phyloP scores from a whole-genome alignment of 1,284 basidiomycete genomes.

The Boletus smithii region DNA sequence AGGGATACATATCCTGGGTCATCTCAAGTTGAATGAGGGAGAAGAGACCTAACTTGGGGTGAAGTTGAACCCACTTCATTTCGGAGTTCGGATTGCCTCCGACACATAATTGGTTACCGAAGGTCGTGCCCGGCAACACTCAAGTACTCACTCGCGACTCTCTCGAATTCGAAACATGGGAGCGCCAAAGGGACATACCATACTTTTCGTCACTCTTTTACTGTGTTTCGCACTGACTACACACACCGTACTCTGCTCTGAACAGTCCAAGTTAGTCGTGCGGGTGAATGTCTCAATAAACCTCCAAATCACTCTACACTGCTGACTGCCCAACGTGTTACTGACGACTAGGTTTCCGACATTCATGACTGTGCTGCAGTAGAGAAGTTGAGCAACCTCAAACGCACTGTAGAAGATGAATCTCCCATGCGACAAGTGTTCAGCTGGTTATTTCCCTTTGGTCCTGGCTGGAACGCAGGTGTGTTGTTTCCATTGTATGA shows the following conservation, averaged over 20 bases:
- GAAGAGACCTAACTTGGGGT: too few species aligned
- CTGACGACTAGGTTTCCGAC: conserved; percentile 43
- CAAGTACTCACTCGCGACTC: too few species aligned
- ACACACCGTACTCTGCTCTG: conserved; percentile 20
- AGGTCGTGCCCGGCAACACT: too few species aligned
- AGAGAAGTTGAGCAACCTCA: conserved; percentile 55
- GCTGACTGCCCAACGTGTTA: conserved; percentile 12
- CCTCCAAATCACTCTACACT: neutral
- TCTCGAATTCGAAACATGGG: conserved; percentile 21
- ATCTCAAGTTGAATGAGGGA: too few species aligned
- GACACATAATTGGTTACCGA: neutral
- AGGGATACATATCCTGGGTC: conserved; percentile 29
- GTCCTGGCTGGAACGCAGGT: conserved; percentile 83
- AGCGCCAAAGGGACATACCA: conserved; percentile 12
- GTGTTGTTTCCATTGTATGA: conserved; percentile 21
- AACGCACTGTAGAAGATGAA: conserved; percentile 57
- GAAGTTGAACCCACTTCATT: neutral
- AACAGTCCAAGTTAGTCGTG: conserved; percentile 26
- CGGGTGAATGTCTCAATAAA: conserved; percentile 26
- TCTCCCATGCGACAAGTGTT: conserved; percentile 78
- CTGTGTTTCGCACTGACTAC: conserved; percentile 28
- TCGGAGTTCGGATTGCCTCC: conserved; percentile 29
- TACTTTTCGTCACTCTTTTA: conserved; percentile 42
- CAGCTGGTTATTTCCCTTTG: conserved; percentile 77
- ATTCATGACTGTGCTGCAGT: conserved; percentile 52